Evolutionary conservation across 805 yeast species (phyloP), one percentile per base, ranked within the genome.

Genomic region (Osmozyma mogii): DNA sequence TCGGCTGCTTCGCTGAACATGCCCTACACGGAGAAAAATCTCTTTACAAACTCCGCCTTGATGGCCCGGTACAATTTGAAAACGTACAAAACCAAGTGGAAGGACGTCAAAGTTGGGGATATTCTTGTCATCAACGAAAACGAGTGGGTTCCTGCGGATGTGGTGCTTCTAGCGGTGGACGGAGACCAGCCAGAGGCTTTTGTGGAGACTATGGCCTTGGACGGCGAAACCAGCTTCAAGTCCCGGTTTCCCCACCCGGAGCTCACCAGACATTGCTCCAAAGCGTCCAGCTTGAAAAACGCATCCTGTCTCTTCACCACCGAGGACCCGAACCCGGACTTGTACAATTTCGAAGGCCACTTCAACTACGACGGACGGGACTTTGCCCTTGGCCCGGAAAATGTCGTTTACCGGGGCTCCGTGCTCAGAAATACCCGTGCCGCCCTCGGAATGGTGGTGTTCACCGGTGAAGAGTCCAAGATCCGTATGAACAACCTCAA

Each of bases 201-300:
- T 40, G 76, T 88, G 12, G 99, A 92, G 53, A 92, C 99, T 1
- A 87, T 89, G 89, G 98, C 95, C 1, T 65, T 92, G 28, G 98
- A 92, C 56, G 99, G 99, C 29, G 98, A 92, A 54, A 92, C 97
- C 0, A 89, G 87, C 49, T 63, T 92, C 37, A 92, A 92, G 52
- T 68, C 83, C 6, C 77, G 74, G 43, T 58, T 61, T 12, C 83
- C 95, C 0, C 81, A 78, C 37, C 63, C 69, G 2, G 83, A 77
- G 36, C 42, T 89, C 2, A 66, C 77, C 23, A 68, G 70, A 10
- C 38, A 54, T 8, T 62, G 78, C 24, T 58, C 66, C 14, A 58
- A 66, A 3, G 79, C 75, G 0, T 51, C 65, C 2, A 71, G 70
- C 0, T 49, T 84, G 29, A 66, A 65, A 17, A 58, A 60, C 23